Base-by-base conservation (phyloP, 495 filamentous ascomycete species). In the Gamarada debralockiae region DNA sequence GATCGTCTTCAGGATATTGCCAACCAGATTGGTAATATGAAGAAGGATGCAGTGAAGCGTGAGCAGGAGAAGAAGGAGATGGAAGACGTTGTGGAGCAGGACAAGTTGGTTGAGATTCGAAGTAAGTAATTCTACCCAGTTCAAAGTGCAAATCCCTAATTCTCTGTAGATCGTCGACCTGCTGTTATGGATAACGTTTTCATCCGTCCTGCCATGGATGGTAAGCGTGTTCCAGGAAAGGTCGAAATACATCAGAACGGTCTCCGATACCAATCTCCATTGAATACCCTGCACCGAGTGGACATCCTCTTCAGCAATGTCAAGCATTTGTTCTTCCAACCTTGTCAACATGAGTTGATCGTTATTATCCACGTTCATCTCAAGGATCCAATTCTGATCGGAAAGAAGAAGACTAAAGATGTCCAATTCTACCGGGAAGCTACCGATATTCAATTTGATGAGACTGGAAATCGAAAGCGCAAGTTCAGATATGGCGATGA, bases 51-150 rank as follows among this genome's bases (percentile, higher is more conserved):
- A 2, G 79, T 89, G 31, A 89, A 95, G 61, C 84, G 86, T 55
- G 95, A 97, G 65, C 90, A 97, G 63, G 93, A 99, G 67, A 96
- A 96, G 77, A 99, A 99, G 68, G 92, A 99, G 59, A 83, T 99
- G 86, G 95, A 97, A 65, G 95, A 97, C 75, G 95, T 99, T n/a
- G 90, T 99, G 3, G 95, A 97, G 68, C 95, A 97, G 67, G 95
- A 97, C 59, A 97, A 97, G 72, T 81, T 99, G 17, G 70, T 92
- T 57, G 91, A 96, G 70, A 88, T 95, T 50, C 73, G 89, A 72
- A 95, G 86, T 90, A 74, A 71, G 82, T 71, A 5, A 2, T 9
- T 13, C 14, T 12, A 31, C 24, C 15, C 20, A 31, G 3, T 15
- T 15, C 27, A 2, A 27, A 22, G 24, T 37, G 13, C 22, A 24